Conservation (phyloP, 2,329 filamentous ascomycete genomes). For the Botrytis cinerea region DNA sequence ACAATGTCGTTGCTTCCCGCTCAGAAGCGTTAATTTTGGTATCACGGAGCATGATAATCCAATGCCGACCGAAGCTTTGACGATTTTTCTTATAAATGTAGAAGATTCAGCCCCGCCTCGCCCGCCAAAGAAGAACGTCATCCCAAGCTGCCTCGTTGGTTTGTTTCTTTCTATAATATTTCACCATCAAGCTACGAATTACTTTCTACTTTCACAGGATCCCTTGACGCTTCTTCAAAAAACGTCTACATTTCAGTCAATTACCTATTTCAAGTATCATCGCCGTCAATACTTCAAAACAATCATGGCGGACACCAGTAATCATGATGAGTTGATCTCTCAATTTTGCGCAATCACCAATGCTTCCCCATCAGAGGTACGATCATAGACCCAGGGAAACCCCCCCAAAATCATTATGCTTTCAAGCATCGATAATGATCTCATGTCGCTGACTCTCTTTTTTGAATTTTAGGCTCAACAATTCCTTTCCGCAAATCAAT, state of each 20-base stretch:
- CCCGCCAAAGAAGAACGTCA: slow-evolving; percentile 16
- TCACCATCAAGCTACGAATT: slow-evolving; percentile 4
- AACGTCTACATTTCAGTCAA: neutral
- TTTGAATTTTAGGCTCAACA: slow-evolving; percentile 57
- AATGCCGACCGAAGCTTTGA: slow-evolving; percentile 11
- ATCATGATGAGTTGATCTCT: slow-evolving; percentile 50
- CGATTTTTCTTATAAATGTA: slow-evolving; percentile 16
- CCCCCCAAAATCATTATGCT: neutral
- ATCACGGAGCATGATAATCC: slow-evolving; percentile 2
- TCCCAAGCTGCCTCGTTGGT: slow-evolving; percentile 30
- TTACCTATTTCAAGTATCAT: neutral
- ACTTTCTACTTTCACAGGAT: neutral
- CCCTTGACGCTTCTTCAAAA: neutral
- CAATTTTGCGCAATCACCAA: slow-evolving; percentile 61
- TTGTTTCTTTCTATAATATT: slow-evolving; percentile 6
- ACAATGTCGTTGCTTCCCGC: neutral
- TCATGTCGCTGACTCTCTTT: neutral
- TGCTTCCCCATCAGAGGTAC: slow-evolving; percentile 51
- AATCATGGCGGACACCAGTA: slow-evolving; percentile 41
- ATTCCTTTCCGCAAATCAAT: slow-evolving; percentile 65
- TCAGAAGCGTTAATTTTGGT: neutral
- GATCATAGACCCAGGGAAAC: slow-evolving; percentile 15
- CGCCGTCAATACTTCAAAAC: slow-evolving; percentile 38
- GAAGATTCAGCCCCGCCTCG: neutral
- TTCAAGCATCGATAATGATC: neutral